These are phyloP conservation scores for Phellopilus nigrolimitatus DNA, from an alignment of 1,284 basidiomycete species.

Conservation along the genomic window DNA sequence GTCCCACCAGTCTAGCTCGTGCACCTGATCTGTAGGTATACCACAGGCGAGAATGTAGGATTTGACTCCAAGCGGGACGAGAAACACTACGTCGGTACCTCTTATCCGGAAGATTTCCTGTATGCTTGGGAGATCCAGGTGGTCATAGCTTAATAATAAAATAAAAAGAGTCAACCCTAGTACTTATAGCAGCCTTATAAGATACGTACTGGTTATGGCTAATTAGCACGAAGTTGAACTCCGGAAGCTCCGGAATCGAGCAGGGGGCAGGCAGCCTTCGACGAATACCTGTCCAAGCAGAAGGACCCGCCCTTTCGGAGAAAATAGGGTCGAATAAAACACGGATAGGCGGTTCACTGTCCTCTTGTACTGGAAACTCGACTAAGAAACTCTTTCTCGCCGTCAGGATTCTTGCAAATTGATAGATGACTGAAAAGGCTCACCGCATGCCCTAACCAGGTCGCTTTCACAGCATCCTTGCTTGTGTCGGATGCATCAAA, in stretches of 20 bases:
- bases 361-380: constrained; percentile 24
- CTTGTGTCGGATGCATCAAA: constrained; percentile 20
- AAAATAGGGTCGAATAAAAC: constrained; percentile 34
- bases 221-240: constrained; percentile 31
- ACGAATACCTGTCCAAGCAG: constrained; percentile 26
- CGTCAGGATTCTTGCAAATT: neutral
- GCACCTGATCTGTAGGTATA: constrained; percentile 26
- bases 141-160: constrained; percentile 29
- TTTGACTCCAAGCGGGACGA: constrained; percentile 29
- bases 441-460: constrained; percentile 34
- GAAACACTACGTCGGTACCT: constrained; percentile 24
- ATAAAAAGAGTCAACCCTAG: neutral
- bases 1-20: constrained; percentile 34
- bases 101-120: constrained; percentile 23
- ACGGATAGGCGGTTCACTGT: constrained; percentile 21
- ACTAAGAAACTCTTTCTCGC: constrained; percentile 29
- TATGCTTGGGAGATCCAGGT: constrained; percentile 30
- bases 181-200: constrained; percentile 2
- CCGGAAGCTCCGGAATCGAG: constrained; percentile 29
- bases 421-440: constrained; percentile 12
- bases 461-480: constrained; percentile 25
- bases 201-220: constrained; percentile 33
- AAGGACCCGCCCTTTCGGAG: constrained; percentile 30
- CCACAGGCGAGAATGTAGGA: constrained; percentile 26
- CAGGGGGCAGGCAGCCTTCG: constrained; percentile 32